Conservation (phyloP, 2,329 filamentous ascomycete genomes). For the Aspergillus sp. region DNA sequence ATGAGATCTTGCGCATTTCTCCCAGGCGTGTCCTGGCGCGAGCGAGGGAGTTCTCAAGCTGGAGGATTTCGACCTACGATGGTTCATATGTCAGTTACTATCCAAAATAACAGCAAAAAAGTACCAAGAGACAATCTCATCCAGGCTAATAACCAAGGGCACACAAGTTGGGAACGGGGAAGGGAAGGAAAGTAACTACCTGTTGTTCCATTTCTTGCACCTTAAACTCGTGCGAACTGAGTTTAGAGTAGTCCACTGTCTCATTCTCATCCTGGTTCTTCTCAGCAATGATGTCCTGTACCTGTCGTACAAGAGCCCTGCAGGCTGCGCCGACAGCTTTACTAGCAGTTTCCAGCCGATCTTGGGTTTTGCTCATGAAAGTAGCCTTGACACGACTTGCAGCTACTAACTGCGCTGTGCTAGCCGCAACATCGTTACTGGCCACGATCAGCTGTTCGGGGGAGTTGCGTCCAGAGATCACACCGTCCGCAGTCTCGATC, state of each 20-base stretch:
- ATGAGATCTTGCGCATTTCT: constrained; percentile 98
- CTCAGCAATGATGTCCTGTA: constrained; percentile 90
- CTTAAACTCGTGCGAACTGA: constrained; percentile 96
- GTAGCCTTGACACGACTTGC: constrained; percentile 94
- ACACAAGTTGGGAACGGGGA: not conserved
- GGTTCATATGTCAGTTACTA: not conserved
- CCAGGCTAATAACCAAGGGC: not conserved
- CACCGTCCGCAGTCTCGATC: constrained; percentile 96
- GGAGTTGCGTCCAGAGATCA: constrained; percentile 86
- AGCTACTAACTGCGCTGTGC: constrained; percentile 93
- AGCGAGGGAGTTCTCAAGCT: constrained; percentile 83
- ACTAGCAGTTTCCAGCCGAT: constrained; percentile 83
- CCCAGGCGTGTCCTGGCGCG: constrained; percentile 79
- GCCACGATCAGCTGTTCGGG: constrained; percentile 97
- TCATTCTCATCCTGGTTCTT: constrained; percentile 76
- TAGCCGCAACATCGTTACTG: constrained; percentile 94
- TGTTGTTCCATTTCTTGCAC: constrained; percentile 99
- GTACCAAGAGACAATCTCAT: not conserved
- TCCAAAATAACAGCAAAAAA: not conserved
- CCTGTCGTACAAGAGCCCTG: constrained; percentile 82
- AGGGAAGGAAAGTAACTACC: constrained; percentile 53
- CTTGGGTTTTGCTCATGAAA: constrained; percentile 97
- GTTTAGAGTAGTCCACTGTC: constrained; percentile 78
- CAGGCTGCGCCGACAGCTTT: constrained; percentile 92
- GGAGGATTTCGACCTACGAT: constrained; percentile 86